These are phyloP conservation scores for Calocybe gambosa DNA, from an alignment of 1,284 basidiomycete genomes.

Conservation along the genomic window DNA sequence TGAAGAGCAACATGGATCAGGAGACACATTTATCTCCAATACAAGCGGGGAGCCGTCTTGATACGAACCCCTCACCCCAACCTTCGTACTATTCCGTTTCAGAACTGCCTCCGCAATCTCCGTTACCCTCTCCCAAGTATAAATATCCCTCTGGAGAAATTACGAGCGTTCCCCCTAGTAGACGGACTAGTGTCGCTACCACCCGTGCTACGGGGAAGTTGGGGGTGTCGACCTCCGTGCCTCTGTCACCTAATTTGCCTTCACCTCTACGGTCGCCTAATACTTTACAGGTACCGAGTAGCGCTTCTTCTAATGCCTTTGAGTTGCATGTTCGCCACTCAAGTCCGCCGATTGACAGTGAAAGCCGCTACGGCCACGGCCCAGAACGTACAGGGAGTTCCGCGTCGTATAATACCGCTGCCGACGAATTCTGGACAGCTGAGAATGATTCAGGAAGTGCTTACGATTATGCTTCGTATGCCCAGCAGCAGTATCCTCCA, in stretches of 20 bases:
- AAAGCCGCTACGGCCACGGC: conserved; percentile 19
- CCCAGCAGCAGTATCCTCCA: conserved; percentile 10
- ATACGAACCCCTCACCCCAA: conserved; percentile 25
- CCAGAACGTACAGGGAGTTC: conserved; percentile 30
- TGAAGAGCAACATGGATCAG: conserved; percentile 14
- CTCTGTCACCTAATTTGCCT: conserved; percentile 16
- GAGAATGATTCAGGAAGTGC: conserved; percentile 23
- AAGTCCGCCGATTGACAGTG: conserved; percentile 24
- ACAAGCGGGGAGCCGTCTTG: conserved; percentile 14
- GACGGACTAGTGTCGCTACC: conserved; percentile 31
- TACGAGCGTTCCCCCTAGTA: conserved; percentile 35
- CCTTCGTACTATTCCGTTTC: conserved; percentile 69
- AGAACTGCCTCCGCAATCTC: conserved; percentile 58
- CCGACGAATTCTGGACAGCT: conserved; percentile 32
- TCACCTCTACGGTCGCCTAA: conserved; percentile 18
- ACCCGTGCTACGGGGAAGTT: conserved; percentile 22
- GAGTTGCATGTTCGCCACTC: conserved; percentile 47
- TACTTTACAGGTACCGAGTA: conserved; percentile 13
- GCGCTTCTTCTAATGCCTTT: conserved; percentile 27
- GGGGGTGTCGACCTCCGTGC: conserved; percentile 7
- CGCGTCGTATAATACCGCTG: conserved; percentile 37
- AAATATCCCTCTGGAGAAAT: conserved; percentile 38
- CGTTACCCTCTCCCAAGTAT: conserved; percentile 48
- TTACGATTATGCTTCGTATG: conserved; percentile 8
- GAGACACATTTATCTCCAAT: conserved; percentile 22